Evolutionary conservation across 345 rosid genomes (phyloP).

Genomic region (Diplotaxis tenuifolia): DNA sequence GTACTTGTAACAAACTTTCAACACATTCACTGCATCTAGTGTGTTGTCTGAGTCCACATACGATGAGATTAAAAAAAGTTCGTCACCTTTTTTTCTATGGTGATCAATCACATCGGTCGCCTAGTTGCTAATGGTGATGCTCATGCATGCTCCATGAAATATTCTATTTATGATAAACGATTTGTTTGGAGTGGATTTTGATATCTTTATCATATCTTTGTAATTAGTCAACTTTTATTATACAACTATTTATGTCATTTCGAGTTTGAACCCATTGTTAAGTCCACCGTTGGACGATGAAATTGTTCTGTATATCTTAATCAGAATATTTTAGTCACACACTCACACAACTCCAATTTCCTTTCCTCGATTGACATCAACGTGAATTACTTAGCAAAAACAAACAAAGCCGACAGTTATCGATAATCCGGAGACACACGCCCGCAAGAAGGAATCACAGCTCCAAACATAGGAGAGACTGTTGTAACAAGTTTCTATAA

Average conservation of each 20-base stretch:
- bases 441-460: background rate
- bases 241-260: background rate
- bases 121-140: constrained; percentile 12
- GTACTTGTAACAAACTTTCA: background rate
- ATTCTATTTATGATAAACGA: background rate
- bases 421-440: background rate
- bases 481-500: too few relatives aligned
- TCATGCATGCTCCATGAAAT: constrained; percentile 1
- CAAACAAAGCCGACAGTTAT: background rate
- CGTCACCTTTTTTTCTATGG: constrained; percentile 17
- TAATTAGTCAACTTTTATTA: background rate
- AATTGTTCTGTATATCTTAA: background rate
- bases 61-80: background rate
- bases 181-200: background rate
- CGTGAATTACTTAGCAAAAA: background rate
- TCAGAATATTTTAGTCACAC: background rate
- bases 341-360: background rate
- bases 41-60: constrained; percentile 14
- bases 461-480: background rate
- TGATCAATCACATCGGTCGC: constrained; percentile 25
- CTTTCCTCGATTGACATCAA: background rate
- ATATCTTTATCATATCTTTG: background rate
- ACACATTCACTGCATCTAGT: constrained; percentile 34
- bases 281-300: background rate
- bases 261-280: background rate